Base-by-base conservation (phyloP, 164 flowering plant genomes). In the Vitis riparia region DNA sequence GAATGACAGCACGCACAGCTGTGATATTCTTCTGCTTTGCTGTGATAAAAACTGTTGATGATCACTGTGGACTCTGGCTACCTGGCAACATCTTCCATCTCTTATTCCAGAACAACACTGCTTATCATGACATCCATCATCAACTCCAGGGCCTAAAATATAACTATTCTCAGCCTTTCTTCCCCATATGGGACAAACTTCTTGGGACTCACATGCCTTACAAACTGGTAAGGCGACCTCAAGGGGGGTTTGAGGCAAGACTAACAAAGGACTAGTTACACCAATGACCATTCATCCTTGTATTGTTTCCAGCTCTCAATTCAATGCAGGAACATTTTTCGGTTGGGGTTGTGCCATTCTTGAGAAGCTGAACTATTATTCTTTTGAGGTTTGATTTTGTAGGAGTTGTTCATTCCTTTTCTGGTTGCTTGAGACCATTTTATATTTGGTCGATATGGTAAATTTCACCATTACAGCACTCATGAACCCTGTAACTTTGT, bases 51-150 rank as follows among this genome's bases (percentile, higher is more conserved):
- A 86, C 92, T 9, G 90, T 91, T 8, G 97, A 91, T 73, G 97
- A 91, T 80, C 97, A 91, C 68, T 91, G 94, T 72, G 97, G 97
- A 32, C 86, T 91, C 3, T 90, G 93, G 95, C 76, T 90, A 58
- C 97, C 95, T 62, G 89, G 93, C 44, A 90, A 92, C 69, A 51
- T 88, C 69, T 92, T 92, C 73, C 95, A 90, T 64, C 62, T 85
- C 0, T 29, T 86, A 53, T 90, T 90, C 80, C 85, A 83, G 50
- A 92, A 92, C 79, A 90, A 90, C 71, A 82, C 90, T 61, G 97
- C 97, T 32, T 92, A 92, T 73, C 93, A 90, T 68, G 95, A 86
- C 71, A 78, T 89, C 66, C 95, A 90, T 66, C 92, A 90, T 83
- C 95, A 92, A 67, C 89, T 89, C 27, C 84, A 86, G 53, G 94